phyloP scores from a whole-genome alignment of 139 green algal species.

The Trebouxia sp. region DNA sequence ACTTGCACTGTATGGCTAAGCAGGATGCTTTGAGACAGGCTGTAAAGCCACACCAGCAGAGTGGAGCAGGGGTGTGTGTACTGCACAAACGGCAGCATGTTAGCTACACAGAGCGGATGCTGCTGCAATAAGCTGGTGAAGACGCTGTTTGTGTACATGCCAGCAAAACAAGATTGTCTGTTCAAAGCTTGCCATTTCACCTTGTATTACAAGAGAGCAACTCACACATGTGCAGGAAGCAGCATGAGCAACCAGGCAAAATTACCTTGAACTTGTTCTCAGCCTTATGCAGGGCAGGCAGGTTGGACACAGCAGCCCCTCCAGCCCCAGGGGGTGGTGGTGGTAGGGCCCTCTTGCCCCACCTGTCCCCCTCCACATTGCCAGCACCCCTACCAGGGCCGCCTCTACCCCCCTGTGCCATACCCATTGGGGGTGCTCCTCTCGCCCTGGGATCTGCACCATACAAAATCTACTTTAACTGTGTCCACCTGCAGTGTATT shows the following conservation, averaged over 20 bases:
- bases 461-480: no score
- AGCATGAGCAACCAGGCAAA: background rate
- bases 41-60: background rate
- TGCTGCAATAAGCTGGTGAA: no score
- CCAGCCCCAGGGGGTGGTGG: constrained; percentile 47
- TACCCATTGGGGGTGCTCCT: background rate
- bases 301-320: constrained; percentile 33
- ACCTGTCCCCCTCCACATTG: constrained; percentile 51
- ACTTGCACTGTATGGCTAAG: background rate
- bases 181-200: background rate
- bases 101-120: no score
- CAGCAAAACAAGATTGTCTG: background rate
- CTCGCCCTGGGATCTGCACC: background rate
- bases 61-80: background rate
- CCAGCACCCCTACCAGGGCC: background rate
- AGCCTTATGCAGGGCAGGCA: constrained; percentile 63
- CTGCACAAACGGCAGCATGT: no score
- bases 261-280: constrained; percentile 52
- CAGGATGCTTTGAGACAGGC: background rate
- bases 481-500: background rate
- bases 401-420: background rate
- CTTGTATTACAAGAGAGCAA: background rate
- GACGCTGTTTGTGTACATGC: no score
- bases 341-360: constrained; percentile 52
- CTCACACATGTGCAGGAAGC: background rate